A percentile compares a stretch with the other conserved stretches of the same genome.
Conservation (phyloP, 2,329 filamentous ascomycete species). For the Proliferodiscus dingleyae region DNA sequence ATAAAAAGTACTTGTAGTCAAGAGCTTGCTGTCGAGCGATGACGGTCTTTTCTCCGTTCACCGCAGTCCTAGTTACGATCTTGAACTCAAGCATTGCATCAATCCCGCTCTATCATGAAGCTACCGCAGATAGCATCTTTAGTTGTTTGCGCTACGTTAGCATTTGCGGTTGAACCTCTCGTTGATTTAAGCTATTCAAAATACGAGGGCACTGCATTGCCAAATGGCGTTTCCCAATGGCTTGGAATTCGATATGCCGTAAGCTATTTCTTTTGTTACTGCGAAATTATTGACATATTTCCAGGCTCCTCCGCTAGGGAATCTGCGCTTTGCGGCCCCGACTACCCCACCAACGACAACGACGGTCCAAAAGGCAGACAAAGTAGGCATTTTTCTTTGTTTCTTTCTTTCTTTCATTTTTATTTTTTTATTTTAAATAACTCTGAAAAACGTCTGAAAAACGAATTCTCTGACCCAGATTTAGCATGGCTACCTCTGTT, state of each 20-base stretch:
- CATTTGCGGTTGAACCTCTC: no score
- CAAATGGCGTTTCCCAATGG: constrained; percentile 62
- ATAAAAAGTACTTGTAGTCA: no score
- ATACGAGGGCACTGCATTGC: constrained; percentile 52
- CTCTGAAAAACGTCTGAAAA: neutral
- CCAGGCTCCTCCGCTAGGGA: constrained; percentile 54
- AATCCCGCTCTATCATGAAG: no score
- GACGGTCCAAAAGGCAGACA: constrained; percentile 8
- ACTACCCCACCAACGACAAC: constrained; percentile 45
- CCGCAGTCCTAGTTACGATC: no score
- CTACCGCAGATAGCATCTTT: no score
- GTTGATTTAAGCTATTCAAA: constrained; percentile 60
- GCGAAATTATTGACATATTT: neutral
- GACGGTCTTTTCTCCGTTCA: no score
- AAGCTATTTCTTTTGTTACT: neutral
- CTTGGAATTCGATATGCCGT: constrained; percentile 66
- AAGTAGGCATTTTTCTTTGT: constrained; percentile 1
- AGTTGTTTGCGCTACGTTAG: no score
- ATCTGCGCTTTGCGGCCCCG: constrained; percentile 61
- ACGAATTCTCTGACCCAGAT: neutral
- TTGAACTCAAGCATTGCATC: no score
- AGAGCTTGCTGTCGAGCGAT: no score
- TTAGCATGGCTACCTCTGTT: constrained; percentile 18
- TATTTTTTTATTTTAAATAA: neutral
- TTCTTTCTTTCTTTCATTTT: neutral